Evolutionary conservation across 2,329 filamentous ascomycete genomes (phyloP).

Genomic region (Colletotrichum sp.): DNA sequence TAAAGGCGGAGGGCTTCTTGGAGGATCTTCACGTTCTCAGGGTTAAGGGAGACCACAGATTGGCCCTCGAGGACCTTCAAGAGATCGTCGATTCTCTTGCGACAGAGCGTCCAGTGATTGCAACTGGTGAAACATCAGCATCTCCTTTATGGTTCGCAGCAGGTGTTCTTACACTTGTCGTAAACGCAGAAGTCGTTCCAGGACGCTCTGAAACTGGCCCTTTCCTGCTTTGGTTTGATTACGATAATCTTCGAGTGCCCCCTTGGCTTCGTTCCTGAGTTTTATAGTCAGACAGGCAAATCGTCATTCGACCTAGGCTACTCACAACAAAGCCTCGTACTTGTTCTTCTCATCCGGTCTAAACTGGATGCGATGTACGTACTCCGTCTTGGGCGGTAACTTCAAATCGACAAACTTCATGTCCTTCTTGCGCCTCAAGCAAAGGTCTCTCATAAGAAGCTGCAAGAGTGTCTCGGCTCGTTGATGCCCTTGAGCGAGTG

Average conservation of each 20-base stretch:
- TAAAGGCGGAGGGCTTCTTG: slow-evolving; percentile 78
- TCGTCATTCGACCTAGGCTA: background rate
- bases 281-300: slow-evolving; percentile 24
- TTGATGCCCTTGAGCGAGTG: slow-evolving; percentile 62
- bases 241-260: slow-evolving; percentile 68
- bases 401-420: slow-evolving; percentile 88
- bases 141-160: slow-evolving; percentile 1
- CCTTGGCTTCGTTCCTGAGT: slow-evolving; percentile 72
- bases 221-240: slow-evolving; percentile 43
- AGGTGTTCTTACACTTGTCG: slow-evolving; percentile 66
- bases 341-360: slow-evolving; percentile 75
- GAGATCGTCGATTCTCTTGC: slow-evolving; percentile 74
- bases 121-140: slow-evolving; percentile 53
- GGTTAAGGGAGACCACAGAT: slow-evolving; percentile 71
- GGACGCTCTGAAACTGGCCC: slow-evolving; percentile 72
- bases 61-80: slow-evolving; percentile 72
- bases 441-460: slow-evolving; percentile 79
- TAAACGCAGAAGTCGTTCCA: slow-evolving; percentile 82
- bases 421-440: slow-evolving; percentile 81
- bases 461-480: slow-evolving; percentile 71
- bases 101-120: slow-evolving; percentile 87
- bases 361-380: slow-evolving; percentile 77
- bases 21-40: slow-evolving; percentile 73
- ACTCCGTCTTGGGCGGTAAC: slow-evolving; percentile 78
- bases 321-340: slow-evolving; percentile 75